These are phyloP conservation scores for Zarea fungicola DNA, from an alignment of 2,329 filamentous ascomycete species.

Conservation along the genomic window DNA sequence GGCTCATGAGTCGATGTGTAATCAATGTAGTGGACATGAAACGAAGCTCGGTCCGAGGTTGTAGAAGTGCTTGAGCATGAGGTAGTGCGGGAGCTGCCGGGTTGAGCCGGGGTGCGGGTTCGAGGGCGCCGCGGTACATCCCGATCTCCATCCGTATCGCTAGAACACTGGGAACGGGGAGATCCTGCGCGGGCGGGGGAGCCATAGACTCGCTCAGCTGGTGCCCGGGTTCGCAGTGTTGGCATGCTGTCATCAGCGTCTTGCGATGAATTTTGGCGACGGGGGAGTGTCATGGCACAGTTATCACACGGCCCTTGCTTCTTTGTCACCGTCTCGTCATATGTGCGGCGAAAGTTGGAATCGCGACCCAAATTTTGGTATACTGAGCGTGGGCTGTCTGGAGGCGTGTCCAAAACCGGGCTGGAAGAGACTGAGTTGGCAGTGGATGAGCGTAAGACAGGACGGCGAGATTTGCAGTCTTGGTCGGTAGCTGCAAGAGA, in stretches of 20 bases:
- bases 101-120: constrained; percentile 39
- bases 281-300: constrained; percentile 60
- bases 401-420: constrained; percentile 51
- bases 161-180: constrained; percentile 47
- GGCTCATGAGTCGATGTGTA: constrained; percentile 66
- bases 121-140: constrained; percentile 34
- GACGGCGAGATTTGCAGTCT: constrained; percentile 38
- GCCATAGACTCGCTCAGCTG: constrained; percentile 55
- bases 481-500: constrained; percentile 40
- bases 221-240: constrained; percentile 55
- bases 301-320: constrained; percentile 62
- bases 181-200: constrained; percentile 42
- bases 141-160: constrained; percentile 48
- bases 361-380: constrained; percentile 41
- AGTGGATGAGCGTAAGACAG: constrained; percentile 25
- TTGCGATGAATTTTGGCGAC: constrained; percentile 25
- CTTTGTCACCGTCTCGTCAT: constrained; percentile 60
- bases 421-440: constrained; percentile 28
- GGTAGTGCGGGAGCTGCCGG: constrained; percentile 37
- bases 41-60: constrained; percentile 36
- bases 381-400: constrained; percentile 48
- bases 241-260: constrained; percentile 37
- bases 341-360: constrained; percentile 57
- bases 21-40: constrained; percentile 60
- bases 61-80: constrained; percentile 52